A percentile compares a stretch with the other conserved stretches of the same genome.
Conservation (phyloP, 2,329 filamentous ascomycete species). For the Sporothrix schenckii region DNA sequence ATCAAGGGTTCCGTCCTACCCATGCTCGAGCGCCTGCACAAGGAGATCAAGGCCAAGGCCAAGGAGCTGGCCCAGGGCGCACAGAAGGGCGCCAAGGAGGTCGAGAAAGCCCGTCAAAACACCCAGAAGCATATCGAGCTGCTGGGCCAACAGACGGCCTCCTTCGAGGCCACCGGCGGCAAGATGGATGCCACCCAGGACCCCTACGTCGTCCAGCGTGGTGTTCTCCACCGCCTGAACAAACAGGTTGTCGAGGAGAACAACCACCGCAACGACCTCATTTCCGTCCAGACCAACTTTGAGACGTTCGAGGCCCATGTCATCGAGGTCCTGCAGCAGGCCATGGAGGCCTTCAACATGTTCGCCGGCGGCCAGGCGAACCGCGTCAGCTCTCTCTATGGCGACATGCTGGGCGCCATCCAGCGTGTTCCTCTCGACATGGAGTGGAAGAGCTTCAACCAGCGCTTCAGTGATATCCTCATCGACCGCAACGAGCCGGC, state of each 20-base stretch:
- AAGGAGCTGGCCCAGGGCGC: constrained; percentile 86
- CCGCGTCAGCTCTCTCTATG: constrained; percentile 78
- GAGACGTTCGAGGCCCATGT: constrained; percentile 84
- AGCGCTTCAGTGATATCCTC: constrained; percentile 70
- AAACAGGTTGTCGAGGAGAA: constrained; percentile 95
- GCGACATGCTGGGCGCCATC: constrained; percentile 75
- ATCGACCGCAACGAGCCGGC: constrained; percentile 76
- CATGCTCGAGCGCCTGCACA: constrained; percentile 85
- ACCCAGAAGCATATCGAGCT: constrained; percentile 98
- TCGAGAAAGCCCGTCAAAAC: constrained; percentile 80
- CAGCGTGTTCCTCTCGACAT: constrained; percentile 82
- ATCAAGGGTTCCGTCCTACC: constrained; percentile 85
- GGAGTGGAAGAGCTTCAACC: constrained; percentile 85
- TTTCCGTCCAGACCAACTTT: constrained; percentile 90
- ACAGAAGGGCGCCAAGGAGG: constrained; percentile 81
- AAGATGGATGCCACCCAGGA: constrained; percentile 74
- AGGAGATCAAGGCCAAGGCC: constrained; percentile 94
- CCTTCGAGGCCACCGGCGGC: constrained; percentile 74
- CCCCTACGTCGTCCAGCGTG: constrained; percentile 83
- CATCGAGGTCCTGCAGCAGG: constrained; percentile 77
- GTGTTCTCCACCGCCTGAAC: constrained; percentile 79
- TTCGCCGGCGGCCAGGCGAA: constrained; percentile 80
- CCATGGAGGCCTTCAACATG: constrained; percentile 80
- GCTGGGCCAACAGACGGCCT: constrained; percentile 80
- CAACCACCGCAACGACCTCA: constrained; percentile 88